phyloP scores from a whole-genome alignment of 441 rosid genomes.

The Manihot esculenta region DNA sequence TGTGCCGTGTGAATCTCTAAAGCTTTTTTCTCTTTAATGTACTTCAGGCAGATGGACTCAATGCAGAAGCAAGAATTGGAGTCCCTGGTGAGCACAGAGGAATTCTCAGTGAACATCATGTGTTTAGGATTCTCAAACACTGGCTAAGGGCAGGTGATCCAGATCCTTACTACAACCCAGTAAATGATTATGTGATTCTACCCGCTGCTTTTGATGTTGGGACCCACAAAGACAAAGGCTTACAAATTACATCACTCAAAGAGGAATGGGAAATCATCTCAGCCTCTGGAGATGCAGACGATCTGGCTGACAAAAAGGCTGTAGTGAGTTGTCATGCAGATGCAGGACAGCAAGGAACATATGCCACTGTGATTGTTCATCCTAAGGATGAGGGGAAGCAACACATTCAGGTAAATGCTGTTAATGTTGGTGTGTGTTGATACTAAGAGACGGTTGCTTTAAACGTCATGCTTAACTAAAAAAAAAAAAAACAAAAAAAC shows the following conservation, averaged over 20 bases:
- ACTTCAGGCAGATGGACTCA: slow-evolving; percentile 83
- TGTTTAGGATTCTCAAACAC: slow-evolving; percentile 77
- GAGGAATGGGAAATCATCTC: slow-evolving; percentile 89
- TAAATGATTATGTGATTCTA: slow-evolving; percentile 81
- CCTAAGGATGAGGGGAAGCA: slow-evolving; percentile 63
- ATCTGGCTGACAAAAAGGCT: slow-evolving; percentile 25
- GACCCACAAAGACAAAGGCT: slow-evolving; percentile 56
- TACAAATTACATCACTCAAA: slow-evolving; percentile 71
- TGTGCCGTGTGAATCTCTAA: not conserved
- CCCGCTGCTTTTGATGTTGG: slow-evolving; percentile 71
- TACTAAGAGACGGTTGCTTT: not conserved
- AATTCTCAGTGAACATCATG: slow-evolving; percentile 79
- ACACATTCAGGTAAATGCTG: slow-evolving; percentile 63
- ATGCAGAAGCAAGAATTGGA: slow-evolving; percentile 92
- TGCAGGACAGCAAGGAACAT: slow-evolving; percentile 47
- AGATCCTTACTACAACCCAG: slow-evolving; percentile 84
- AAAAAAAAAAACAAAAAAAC: no score
- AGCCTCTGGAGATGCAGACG: slow-evolving; percentile 29
- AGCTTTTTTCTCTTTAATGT: not conserved
- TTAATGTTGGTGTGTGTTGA: slow-evolving; percentile 57
- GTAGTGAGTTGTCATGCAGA: slow-evolving; percentile 49
- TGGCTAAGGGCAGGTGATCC: slow-evolving; percentile 85
- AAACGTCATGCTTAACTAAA: no score
- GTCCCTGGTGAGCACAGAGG: slow-evolving; percentile 94
- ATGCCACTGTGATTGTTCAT: slow-evolving; percentile 55